Evolutionary conservation across 1,284 basidiomycete genomes (phyloP).

Genomic region (Flammula alnicola): DNA sequence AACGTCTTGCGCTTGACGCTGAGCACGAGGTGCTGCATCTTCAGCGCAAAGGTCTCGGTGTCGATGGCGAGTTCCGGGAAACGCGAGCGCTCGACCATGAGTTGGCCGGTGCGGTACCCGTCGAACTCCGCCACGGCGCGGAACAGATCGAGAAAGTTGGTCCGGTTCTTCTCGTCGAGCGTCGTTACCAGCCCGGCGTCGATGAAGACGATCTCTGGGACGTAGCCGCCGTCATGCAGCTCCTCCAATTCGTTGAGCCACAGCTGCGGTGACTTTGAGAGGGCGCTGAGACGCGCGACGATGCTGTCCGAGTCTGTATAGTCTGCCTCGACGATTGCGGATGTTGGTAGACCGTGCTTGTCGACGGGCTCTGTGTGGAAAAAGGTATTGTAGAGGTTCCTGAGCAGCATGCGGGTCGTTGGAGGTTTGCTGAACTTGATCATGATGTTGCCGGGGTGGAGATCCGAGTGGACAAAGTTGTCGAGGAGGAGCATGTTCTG

Average conservation of each 20-base stretch:
- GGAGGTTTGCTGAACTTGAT: constrained; percentile 91
- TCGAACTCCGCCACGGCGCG: constrained; percentile 96
- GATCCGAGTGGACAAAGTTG: constrained; percentile 97
- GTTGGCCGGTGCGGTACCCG: constrained; percentile 90
- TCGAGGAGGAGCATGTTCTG: constrained; percentile 98
- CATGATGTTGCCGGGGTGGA: constrained; percentile 97
- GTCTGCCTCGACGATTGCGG: constrained; percentile 33
- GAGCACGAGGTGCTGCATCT: constrained; percentile 95
- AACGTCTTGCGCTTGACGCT: constrained; percentile 97
- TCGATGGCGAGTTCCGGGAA: constrained; percentile 91
- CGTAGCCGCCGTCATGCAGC: constrained; percentile 77
- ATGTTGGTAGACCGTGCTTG: no score
- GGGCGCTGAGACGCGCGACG: constrained; percentile 66
- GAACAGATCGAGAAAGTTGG: constrained; percentile 97
- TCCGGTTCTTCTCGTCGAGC: constrained; percentile 79
- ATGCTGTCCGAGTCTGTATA: constrained; percentile 66
- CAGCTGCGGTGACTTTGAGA: constrained; percentile 59
- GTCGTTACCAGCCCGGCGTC: constrained; percentile 95
- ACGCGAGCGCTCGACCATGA: constrained; percentile 97
- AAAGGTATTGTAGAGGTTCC: constrained; percentile 53
- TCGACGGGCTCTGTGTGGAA: constrained; percentile 41
- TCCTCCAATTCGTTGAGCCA: constrained; percentile 78
- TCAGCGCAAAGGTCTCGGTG: constrained; percentile 92
- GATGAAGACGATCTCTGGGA: constrained; percentile 95
- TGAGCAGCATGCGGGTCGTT: constrained; percentile 62